Evolutionary conservation across 169 alveolate genomes (phyloP), one percentile per base, ranked within the genome.

Genomic region (Besnoitia besnoiti): DNA sequence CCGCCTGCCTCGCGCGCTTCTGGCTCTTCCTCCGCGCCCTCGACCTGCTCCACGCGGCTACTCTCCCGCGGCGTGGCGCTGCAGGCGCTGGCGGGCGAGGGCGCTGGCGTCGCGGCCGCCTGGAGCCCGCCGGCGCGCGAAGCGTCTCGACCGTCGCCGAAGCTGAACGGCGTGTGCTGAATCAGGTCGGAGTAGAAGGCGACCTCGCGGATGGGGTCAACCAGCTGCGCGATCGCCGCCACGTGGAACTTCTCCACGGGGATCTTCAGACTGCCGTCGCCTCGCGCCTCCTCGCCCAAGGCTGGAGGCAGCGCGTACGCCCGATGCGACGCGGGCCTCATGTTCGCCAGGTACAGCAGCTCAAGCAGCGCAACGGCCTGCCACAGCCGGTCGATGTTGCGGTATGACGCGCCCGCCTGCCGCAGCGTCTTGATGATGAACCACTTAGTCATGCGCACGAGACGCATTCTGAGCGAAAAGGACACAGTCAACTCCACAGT

Each of bases 171-270:
- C 10, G 14, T 24, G 80, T 42, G 80, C 80, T 67, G 80, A 30
- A 67, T 30, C 47, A 67, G n/a, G n/a, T 85, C 90, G 27, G 61
- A n/a, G 46, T 51, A 85, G 19, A 61, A 33, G 39, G 76, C 76
- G 55, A 85, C 90, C 51, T 85, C 90, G 76, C 61, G 59, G n/a
- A 85, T 55, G 19, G 90, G 90, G 79, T 85, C 79, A 27, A 85
- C 90, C 39, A 51, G 35, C 35, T 33, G 19, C 19, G 49, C 79
- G 27, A 85, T 27, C 33, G 59, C 90, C 21, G 59, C 79, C 40
- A 85, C 55, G 14, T 85, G 90, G 42, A 85, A 85, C 51, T 85
- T 85, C 40, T 85, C 90, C 12, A 85, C 50, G 50, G 90, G 90
- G 40, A 85, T 85, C 55, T 85, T 85, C 55, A 61, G 46, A 1